Evolutionary conservation across 495 filamentous ascomycete species (phyloP), one percentile per base, ranked within the genome.

Genomic region (Penicillium chermesinum): DNA sequence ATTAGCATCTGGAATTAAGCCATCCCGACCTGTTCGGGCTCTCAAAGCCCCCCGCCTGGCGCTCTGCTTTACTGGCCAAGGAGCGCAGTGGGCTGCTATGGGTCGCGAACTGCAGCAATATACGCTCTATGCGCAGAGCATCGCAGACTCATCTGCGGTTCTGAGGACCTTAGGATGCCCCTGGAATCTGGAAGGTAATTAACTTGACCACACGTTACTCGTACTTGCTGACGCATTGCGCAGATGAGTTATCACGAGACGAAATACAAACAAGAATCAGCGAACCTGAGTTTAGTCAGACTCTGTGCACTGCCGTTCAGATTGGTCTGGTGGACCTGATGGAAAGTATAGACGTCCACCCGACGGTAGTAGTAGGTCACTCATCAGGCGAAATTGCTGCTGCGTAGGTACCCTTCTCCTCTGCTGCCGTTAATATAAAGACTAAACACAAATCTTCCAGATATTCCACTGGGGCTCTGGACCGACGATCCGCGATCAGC

Each of bases 401-500:
- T 4, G 63, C 65, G 3, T 68, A 60, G 40, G 61, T n/a, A n/a
- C n/a, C n/a, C 2, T 27, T 36, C 7, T 2, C 67, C 1, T 38
- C 37, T 0, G 42, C 40, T 41, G 10, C 39, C 1, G 70, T 73
- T 19, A 77, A 77, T 3, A 70, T 81, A 3, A 18, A 44, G 0
- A 56, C 77, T 38, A 75, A 79, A 0, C 81, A 77, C 47, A 76
- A 73, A 22, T 66, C 79, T 17, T 79, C 79, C 46, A 2, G 36
- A 22, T 41, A 21, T 27, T 3, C 13, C 33, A 10, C 21, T 33
- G 8, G 18, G 1, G 54, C 46, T 1, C 7, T 1, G 1, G 17
- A 8, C 0, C 52, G 54, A 0, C 49, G 55, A 30, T 48, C 32
- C n/a, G 54, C 64, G 1, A 54, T 58, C 50, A 63, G 48, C 21